Conservation (phyloP, 352 stramenopile genomes). For the Vaucheria bursata region DNA sequence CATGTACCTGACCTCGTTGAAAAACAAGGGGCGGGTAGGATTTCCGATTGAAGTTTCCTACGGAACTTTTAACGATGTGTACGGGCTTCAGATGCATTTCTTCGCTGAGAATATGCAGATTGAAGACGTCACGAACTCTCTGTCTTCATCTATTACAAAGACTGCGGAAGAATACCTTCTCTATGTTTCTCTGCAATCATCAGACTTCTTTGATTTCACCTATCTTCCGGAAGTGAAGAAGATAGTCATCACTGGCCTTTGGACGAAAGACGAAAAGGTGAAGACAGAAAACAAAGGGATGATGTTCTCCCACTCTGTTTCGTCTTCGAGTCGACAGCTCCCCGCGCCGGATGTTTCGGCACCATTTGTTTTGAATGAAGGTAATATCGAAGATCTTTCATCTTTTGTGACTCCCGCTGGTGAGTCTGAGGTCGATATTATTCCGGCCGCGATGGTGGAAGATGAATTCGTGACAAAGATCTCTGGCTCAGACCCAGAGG, state of each 20-base stretch:
- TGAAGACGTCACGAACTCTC: background rate
- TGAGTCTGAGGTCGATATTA: too few species aligned
- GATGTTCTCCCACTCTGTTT: too few species aligned
- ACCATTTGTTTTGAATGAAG: too few species aligned
- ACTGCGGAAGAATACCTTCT: background rate
- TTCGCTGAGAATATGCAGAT: background rate
- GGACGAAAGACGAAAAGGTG: background rate
- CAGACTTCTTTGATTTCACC: slow-evolving; percentile 1
- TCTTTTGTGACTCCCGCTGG: too few species aligned
- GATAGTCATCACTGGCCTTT: background rate
- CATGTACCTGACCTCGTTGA: background rate
- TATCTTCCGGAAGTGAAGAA: background rate
- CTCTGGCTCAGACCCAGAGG: background rate
- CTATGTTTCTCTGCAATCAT: background rate
- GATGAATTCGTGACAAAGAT: background rate
- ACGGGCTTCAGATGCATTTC: background rate
- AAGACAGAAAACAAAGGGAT: background rate
- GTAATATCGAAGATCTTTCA: too few species aligned
- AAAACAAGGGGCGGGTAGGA: background rate
- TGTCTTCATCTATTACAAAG: background rate
- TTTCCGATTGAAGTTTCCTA: background rate
- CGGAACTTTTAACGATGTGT: background rate
- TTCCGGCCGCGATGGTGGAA: background rate
- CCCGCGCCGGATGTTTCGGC: too few species aligned
- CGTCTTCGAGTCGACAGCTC: too few species aligned